Base-by-base conservation (phyloP, 2,329 filamentous ascomycete species). In the Kalmusia sp. region DNA sequence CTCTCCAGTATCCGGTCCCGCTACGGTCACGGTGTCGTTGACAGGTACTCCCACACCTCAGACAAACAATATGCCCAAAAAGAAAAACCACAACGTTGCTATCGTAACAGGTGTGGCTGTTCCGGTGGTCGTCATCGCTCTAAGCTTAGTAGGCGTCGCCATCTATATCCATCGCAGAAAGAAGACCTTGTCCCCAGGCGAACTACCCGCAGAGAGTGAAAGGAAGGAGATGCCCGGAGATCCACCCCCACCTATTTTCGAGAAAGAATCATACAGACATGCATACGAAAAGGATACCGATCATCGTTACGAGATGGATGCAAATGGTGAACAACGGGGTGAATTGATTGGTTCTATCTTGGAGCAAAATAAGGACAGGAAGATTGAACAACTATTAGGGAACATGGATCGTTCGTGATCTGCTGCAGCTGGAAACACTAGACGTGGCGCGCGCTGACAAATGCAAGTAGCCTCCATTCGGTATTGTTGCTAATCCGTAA, bases 81-180 rank as follows among this genome's bases (percentile, higher is more conserved):
- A 37, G 12, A 40, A 52, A 7, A 33, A 19, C 14, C 31, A 45
- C 7, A 45, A 40, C 8, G 50, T 47, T 15, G 46, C 52, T 25
- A 58, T 60, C 11, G 49, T 47, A 6, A 40, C 39, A 9, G 49
- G 52, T 1, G 50, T 55, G n/a, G 44, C 38, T 11, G 33, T 58
- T n/a, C 57, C 54, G n/a, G 22, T 58, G 5, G 52, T 35, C 11
- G 17, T 54, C 28, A 46, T 60, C 9, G 46, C 43, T 6, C n/a
- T 57, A 1, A 40, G 44, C n/a, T 12, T 51, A 4, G 25, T 43
- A 14, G 41, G 35, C n/a, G 49, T 57, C 24, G n/a, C 55, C 3
- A 21, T 60, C 14, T 53, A 43, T 44, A 27, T 40, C 17, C 53
- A 41, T 19, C 51, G 38, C 9, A 28, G 17, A 17, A 46, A 31